These are phyloP conservation scores for Aspergillus chevalieri DNA, from an alignment of 2,329 filamentous ascomycete genomes.

Conservation along the genomic window DNA sequence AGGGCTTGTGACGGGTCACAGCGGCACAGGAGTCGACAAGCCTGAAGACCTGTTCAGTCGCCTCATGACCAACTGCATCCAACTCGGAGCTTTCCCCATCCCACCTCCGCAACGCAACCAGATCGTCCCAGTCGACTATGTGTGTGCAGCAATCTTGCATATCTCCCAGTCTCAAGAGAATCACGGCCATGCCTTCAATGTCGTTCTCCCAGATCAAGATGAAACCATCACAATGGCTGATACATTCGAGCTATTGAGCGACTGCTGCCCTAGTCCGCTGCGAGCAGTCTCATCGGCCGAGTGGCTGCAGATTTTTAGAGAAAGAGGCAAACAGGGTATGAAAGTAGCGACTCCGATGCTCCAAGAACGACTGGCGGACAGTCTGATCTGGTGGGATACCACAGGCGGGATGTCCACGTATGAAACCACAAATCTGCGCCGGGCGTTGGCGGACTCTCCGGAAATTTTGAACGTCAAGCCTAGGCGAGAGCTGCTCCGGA, in stretches of 20 bases:
- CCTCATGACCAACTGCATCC: slow-evolving; percentile 11
- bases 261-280: neutral
- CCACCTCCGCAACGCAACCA: slow-evolving; percentile 6
- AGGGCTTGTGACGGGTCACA: slow-evolving; percentile 12
- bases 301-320: slow-evolving; percentile 1
- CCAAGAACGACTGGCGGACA: neutral
- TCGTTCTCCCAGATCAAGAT: slow-evolving; percentile 2
- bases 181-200: slow-evolving; percentile 14
- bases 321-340: neutral
- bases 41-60: slow-evolving; percentile 11
- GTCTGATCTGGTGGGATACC: slow-evolving; percentile 5
- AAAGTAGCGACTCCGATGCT: slow-evolving; percentile 1
- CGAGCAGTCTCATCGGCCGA: slow-evolving; percentile 1
- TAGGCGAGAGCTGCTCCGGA: slow-evolving; percentile 3
- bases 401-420: slow-evolving; percentile 1
- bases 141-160: slow-evolving; percentile 8
- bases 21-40: slow-evolving; percentile 10
- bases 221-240: neutral
- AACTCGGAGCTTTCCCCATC: slow-evolving; percentile 9
- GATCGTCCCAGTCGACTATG: slow-evolving; percentile 14
- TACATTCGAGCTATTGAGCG: neutral
- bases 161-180: slow-evolving; percentile 5
- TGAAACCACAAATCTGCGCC: slow-evolving; percentile 4
- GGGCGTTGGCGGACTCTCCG: slow-evolving; percentile 3
- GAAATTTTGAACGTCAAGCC: slow-evolving; percentile 2